Conservation (phyloP, 495 filamentous ascomycete genomes). For the Rostrohypoxylon terebratum region DNA sequence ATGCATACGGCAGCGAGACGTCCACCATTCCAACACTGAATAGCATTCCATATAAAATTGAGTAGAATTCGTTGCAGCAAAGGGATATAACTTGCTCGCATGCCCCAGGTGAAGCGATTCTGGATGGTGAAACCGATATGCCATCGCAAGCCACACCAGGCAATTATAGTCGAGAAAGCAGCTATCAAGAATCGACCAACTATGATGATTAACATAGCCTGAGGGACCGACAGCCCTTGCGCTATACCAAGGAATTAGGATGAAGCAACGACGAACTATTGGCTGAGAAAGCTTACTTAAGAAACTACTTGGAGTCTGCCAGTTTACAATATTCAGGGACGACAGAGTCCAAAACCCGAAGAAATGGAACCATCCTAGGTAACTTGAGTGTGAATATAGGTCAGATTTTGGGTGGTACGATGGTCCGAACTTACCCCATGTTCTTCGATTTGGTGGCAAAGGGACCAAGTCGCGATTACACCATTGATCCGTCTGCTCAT, state of each 20-base stretch:
- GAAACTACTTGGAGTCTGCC: slow-evolving; percentile 55
- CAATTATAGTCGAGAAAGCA: slow-evolving; percentile 52
- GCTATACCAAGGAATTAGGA: slow-evolving; percentile 30
- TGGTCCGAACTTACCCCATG: slow-evolving; percentile 46
- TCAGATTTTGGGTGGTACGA: neutral
- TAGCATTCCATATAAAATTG: slow-evolving; percentile 48
- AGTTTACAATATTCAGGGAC: slow-evolving; percentile 51
- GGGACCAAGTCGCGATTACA: slow-evolving; percentile 53
- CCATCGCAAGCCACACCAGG: slow-evolving; percentile 52
- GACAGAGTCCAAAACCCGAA: slow-evolving; percentile 48
- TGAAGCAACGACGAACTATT: neutral
- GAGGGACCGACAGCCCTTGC: slow-evolving; percentile 52
- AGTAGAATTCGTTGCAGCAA: slow-evolving; percentile 43
- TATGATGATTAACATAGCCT: slow-evolving; percentile 51
- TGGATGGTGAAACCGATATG: slow-evolving; percentile 57
- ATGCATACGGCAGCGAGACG: slow-evolving; percentile 51
- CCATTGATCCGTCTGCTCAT: slow-evolving; percentile 47
- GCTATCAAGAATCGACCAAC: slow-evolving; percentile 50
- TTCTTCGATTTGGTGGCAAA: slow-evolving; percentile 49
- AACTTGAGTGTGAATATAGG: slow-evolving; percentile 1
- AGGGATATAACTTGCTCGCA: slow-evolving; percentile 44
- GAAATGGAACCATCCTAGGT: slow-evolving; percentile 46
- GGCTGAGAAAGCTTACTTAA: slow-evolving; percentile 47
- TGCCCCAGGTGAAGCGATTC: slow-evolving; percentile 52
- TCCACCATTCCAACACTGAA: slow-evolving; percentile 49